These are phyloP conservation scores for Fomitiporia mediterranea DNA, from an alignment of 1,284 basidiomycete species.

Conservation along the genomic window DNA sequence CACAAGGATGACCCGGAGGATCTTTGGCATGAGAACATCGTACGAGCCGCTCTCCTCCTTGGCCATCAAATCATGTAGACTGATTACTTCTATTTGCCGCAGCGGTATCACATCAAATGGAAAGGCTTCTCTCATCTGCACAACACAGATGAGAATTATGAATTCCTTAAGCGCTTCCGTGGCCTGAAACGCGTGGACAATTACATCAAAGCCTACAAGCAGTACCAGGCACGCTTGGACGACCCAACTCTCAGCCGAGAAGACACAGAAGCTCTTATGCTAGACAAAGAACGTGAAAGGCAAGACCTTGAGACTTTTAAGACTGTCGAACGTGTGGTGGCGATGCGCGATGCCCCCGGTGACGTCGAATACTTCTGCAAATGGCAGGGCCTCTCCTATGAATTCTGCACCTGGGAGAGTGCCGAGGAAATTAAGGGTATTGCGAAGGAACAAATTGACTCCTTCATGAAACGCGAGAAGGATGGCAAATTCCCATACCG, in stretches of 20 bases:
- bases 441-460: conserved; percentile 73
- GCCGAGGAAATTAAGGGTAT: conserved; percentile 76
- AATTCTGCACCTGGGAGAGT: conserved; percentile 95
- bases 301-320: conserved; percentile 91
- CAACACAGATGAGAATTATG: conserved; percentile 96
- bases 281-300: conserved; percentile 87
- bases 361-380: conserved; percentile 94
- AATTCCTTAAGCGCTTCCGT: conserved; percentile 89
- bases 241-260: conserved; percentile 75
- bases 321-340: conserved; percentile 88
- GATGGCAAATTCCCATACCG: conserved; percentile 85
- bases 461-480: conserved; percentile 74
- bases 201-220: conserved; percentile 88
- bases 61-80: conserved; percentile 18
- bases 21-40: conserved; percentile 81
- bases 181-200: conserved; percentile 98
- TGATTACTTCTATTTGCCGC: conserved; percentile 9
- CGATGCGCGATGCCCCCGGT: conserved; percentile 70
- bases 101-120: conserved; percentile 97
- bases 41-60: conserved; percentile 43
- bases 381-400: conserved; percentile 93
- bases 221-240: conserved; percentile 68
- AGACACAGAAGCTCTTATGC: conserved; percentile 83
- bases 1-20: conserved; percentile 73
- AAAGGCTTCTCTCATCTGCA: conserved; percentile 91